Evolutionary conservation across 2,329 filamentous ascomycete species (phyloP), one percentile per base, ranked within the genome.

Genomic region (Periconia sp.): DNA sequence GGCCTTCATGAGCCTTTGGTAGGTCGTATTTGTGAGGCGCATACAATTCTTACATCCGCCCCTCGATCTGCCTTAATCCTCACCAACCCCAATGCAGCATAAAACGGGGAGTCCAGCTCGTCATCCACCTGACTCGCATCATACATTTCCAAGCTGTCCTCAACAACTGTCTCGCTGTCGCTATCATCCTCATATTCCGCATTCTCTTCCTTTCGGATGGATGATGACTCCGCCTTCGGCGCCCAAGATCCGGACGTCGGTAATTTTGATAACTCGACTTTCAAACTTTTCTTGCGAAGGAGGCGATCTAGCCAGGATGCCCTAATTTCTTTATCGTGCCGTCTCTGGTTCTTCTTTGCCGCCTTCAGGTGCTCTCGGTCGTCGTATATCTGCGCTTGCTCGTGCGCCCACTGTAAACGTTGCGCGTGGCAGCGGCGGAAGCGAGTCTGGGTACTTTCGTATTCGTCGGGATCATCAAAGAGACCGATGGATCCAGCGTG

Each of bases 401-500:
- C 23, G 18, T 21, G 12, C 6, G 22, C 16, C 9, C 16, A n/a
- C 4, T 13, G 25, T 12, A n/a, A 11, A 6, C 15, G 25, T 12
- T 28, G 12, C 18, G 6, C 29, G 4, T 7, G 29, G 13, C 11
- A 9, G 16, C 15, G 13, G 11, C 6, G 7, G 4, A n/a, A 5
- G 13, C 16, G n/a, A n/a, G 12, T 6, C n/a, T 30, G 23, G 1
- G 45, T 32, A 9, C 31, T 17, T 2, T 34, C 36, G 15, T 33
- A n/a, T 33, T 56, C 54, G 24, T 51, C 44, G 0, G 24, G 30
- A 25, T 55, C 53, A 33, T 59, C 56, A 36, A 55, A 59, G 36
- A 59, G 47, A 17, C 56, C 53, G 23, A 49, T 42, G 30, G 36
- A 33, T 13, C 53, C 56, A 2, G 53, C 44, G 43, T 59, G 56